These are phyloP conservation scores for barrel medic (Medicago truncatula) DNA, from an alignment of 306 rosid species.

Conservation along the genomic window MtrunA17r5.0-ANR NC_053043.1:1229001-1229500, in stretches of 20 bases:
- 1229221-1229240: background rate
- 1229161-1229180: background rate
- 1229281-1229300: background rate
- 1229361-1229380: conserved; percentile 8
- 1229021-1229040: too few species aligned
- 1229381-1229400: conserved; percentile 8
- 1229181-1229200: background rate
- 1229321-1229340: background rate
- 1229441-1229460: conserved; percentile 29
- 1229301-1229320: background rate
- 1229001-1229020: too few species aligned
- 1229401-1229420: conserved; percentile 4
- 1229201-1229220: background rate
- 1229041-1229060: too few species aligned
- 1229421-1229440: conserved; percentile 8
- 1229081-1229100: too few species aligned
- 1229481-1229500: conserved; percentile 6
- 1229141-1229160: background rate
- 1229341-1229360: conserved; percentile 13
- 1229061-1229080: too few species aligned
- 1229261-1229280: background rate
- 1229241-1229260: background rate
- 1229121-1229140: too few species aligned
- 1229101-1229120: too few species aligned
- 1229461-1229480: conserved; percentile 28